Evolutionary conservation across 768 basidiomycete species (phyloP).

Genomic region (Agaricus bisporus): DNA sequence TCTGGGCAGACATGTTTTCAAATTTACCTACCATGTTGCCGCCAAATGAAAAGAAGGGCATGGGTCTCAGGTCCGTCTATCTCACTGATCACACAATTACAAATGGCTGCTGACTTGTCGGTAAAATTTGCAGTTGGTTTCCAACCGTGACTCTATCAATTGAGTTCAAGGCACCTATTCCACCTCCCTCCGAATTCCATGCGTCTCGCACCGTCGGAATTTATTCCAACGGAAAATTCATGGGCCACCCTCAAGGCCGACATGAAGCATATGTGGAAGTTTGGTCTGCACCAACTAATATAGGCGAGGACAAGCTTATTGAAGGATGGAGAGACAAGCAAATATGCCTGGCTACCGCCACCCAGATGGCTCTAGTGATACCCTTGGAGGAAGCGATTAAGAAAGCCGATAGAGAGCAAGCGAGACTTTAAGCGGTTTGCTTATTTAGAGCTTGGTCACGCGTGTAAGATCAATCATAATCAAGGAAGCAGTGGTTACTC

Average conservation of each 20-base stretch:
- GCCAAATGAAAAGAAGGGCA: conserved; percentile 31
- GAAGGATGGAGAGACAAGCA: conserved; percentile 57
- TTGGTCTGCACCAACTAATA: conserved; percentile 58
- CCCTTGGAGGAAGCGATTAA: conserved; percentile 34
- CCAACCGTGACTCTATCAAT: conserved; percentile 56
- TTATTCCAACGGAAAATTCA: conserved; percentile 46
- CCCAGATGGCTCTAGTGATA: conserved; percentile 53
- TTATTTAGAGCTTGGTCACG: not conserved
- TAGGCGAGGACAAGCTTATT: conserved; percentile 35
- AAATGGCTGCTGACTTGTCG: not conserved
- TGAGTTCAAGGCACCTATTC: conserved; percentile 60
- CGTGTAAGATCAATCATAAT: too few species aligned
- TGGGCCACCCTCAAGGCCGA: conserved; percentile 46
- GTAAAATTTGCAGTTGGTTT: conserved; percentile 41
- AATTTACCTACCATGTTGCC: conserved; percentile 45
- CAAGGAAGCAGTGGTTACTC: too few species aligned
- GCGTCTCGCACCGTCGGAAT: conserved; percentile 51
- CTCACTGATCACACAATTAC: not conserved
- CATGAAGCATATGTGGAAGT: conserved; percentile 58
- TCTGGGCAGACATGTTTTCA: conserved; percentile 50
- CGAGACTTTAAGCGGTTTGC: conserved; percentile 15
- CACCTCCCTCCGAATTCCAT: conserved; percentile 31
- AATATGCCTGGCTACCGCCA: conserved; percentile 55
- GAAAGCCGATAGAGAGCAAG: conserved; percentile 18
- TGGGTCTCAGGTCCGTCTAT: conserved; percentile 24